Evolutionary conservation across 768 basidiomycete genomes (phyloP), one percentile per base, ranked within the genome.

Genomic region (Trametes gibbosa): DNA sequence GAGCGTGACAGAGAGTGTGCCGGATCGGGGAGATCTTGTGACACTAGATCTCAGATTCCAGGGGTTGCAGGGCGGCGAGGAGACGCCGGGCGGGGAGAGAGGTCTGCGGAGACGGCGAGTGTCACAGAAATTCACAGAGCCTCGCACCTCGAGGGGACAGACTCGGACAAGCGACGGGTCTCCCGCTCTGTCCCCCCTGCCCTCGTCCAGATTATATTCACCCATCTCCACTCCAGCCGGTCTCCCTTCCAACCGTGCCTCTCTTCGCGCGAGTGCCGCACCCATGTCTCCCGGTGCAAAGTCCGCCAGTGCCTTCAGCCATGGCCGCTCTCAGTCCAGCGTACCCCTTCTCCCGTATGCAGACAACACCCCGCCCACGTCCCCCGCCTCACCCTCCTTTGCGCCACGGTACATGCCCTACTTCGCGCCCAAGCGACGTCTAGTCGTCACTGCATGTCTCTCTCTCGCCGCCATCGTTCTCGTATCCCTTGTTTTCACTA

Each of bases 391-490:
- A 16, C 54, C 21, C 51, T 61, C 61, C 21, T 48, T 42, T 25
- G 9, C 43, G n/a, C 51, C 47, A 7, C 56, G 56, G 39, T 58
- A 40, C 52, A 62, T 62, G 56, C 29, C 29, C 56, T 21, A 35
- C 58, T 25, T 55, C 41, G 29, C 61, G 8, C 48, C 47, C 27
- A 63, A 49, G 41, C 56, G 65, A 10, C 59, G 62, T 16, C 39
- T 69, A 27, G 56, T 74, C 25, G 54, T 74, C 50, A 64, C 64
- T 6, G 62, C 69, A 9, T 71, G 67, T 50, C 69, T 67, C 12
- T 61, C 69, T 13, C 65, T 77, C 42, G 41, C 34, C 6, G 50
- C 29, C 27, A 39, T 57, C 35, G 27, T 37, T 23, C 41, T 61
- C 6, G 29, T 52, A 3, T n/a, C 49, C 42, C 34, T 54, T 25